Base-by-base conservation (phyloP, 805 yeast species). In the Wickerhamiella brachini region DNA sequence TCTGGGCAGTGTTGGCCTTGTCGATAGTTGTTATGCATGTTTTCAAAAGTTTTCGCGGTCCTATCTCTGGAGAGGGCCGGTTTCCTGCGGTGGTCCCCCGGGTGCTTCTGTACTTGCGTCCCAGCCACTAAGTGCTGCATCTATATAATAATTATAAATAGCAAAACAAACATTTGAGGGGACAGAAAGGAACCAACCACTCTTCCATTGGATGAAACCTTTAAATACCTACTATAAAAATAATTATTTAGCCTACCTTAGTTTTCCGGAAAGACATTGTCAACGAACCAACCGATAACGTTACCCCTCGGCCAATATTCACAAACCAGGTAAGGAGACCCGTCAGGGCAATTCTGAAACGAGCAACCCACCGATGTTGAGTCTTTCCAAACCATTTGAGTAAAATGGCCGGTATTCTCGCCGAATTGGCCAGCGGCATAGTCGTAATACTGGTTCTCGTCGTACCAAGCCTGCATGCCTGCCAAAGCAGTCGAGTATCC, bases 301-400 rank as follows among this genome's bases (percentile, higher is more conserved):
- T 85, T 85, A 59, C 93, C 93, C 23, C 81, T 75, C 20, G 83
- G 77, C 57, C 71, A 66, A 63, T 85, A 84, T 39, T 79, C 75
- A 65, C 93, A 84, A 55, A 81, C 80, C 64, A 68, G 68, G 54
- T 64, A 66, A 49, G 64, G 60, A n/a, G 73, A 68, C 68, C 93
- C 82, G 69, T 56, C 67, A 63, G 62, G 43, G 49, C 54, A 53
- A 12, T 37, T 23, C 39, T 20, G 20, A 65, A 71, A 69, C 49
- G 81, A 87, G 69, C 90, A 83, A n/a, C 88, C 90, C n/a, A 83
- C 52, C 53, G 69, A 60, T 3, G 78, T 69, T 23, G 83, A 69
- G 26, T 68, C 62, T 56, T 71, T 73, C 90, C 90, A 83, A 24
- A 83, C 74, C 22, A 83, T 68, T 61, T 81, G 87, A 15, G 88